Evolutionary conservation across 1,284 basidiomycete species (phyloP), one percentile per base, ranked within the genome.

Genomic region (Spongiforma sp.): DNA sequence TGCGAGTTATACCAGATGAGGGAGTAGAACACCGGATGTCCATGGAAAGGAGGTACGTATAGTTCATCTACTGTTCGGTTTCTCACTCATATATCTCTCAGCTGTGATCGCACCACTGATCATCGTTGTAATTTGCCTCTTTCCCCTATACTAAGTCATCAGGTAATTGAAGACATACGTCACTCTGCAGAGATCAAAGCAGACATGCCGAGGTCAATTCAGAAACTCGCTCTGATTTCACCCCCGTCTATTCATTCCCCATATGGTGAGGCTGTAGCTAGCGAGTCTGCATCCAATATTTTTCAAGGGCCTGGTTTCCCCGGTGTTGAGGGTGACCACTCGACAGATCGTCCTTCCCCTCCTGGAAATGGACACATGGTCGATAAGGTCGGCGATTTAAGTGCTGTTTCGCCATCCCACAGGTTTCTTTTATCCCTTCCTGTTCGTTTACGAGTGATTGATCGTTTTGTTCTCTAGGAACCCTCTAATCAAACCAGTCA

Each of bases 91-190:
- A 5, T 52, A 21, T 24, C 41, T n/a, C 21, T 57, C 34, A 73
- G 69, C 9, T 17, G 10, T 50, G 62, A 58, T 59, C 6, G 3
- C 33, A 46, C 61, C 26, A 9, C 15, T 24, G 36, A 70, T 28
- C 37, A 32, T 21, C 50, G 21, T 43, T 26, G 30, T 60, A 46
- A 33, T 12, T 69, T 64, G 5, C 66, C 66, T 63, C 37, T 73
- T 9, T 64, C 64, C 10, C 73, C 73, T 14, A 63, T n/a, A n/a
- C n/a, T 75, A 19, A 64, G 63, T 33, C 71, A 61, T 48, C 52
- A 59, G 11, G 60, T 50, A 54, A 69, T 69, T 19, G 63, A 75
- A 26, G 71, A 70, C 21, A 68, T 65, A 8, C 64, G 65, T 53
- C 54, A 55, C 21, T 58, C 62, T 21, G 39, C 53, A n/a, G 12